A percentile compares a stretch with the other conserved stretches of the same genome.
These are phyloP conservation scores for Ustilago vetiveriae DNA, from an alignment of 1,284 basidiomycete species.

Conservation along the genomic window DNA sequence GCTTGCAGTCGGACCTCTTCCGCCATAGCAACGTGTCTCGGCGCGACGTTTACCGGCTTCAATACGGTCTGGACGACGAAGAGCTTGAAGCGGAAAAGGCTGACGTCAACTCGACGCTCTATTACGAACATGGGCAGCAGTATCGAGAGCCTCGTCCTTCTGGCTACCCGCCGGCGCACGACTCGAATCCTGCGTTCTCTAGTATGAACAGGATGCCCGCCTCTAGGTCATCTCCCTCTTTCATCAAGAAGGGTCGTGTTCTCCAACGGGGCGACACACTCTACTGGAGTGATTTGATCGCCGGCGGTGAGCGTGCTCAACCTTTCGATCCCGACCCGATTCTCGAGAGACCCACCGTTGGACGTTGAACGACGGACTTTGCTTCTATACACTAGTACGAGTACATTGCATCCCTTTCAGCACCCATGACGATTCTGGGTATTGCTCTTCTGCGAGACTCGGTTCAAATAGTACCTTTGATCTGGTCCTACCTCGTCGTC, in stretches of 20 bases:
- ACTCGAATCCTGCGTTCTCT: neutral
- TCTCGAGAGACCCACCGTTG: slow-evolving; percentile 52
- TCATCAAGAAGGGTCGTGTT: slow-evolving; percentile 30
- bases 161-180: slow-evolving; percentile 2
- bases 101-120: slow-evolving; percentile 16
- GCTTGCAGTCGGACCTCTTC: slow-evolving; percentile 18
- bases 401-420: too few relatives aligned
- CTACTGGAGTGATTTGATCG: slow-evolving; percentile 80
- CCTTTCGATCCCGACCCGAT: slow-evolving; percentile 58
- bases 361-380: slow-evolving; percentile 20
- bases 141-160: slow-evolving; percentile 10
- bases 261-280: slow-evolving; percentile 76
- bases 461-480: too few relatives aligned
- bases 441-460: too few relatives aligned
- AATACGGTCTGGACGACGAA: slow-evolving; percentile 25
- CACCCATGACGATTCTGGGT: too few relatives aligned
- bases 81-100: slow-evolving; percentile 47
- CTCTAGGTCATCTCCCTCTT: neutral
- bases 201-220: slow-evolving; percentile 1
- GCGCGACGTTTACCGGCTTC: slow-evolving; percentile 28
- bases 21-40: slow-evolving; percentile 32
- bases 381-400: neutral
- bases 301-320: slow-evolving; percentile 73
- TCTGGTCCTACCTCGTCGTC: too few relatives aligned
- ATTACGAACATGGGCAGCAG: slow-evolving; percentile 19